Percentiles rank a stretch among this genome's conserved stretches.
These are phyloP conservation scores for Eimeria praecox DNA, from an alignment of 169 alveolate species.

Conservation along the genomic window DNA sequence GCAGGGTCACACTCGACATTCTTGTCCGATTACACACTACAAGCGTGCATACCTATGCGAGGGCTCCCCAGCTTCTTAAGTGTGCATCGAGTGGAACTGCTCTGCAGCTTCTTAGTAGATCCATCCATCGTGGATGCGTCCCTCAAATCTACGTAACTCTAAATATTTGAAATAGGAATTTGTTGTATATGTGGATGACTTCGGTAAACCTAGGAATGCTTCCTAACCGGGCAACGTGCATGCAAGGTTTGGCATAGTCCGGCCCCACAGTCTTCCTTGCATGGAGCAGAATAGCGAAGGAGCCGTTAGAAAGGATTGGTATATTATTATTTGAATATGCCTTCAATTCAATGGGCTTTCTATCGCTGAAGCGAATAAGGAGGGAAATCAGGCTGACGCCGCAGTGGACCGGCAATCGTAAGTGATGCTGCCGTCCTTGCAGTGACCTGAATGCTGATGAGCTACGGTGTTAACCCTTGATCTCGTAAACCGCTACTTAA, in stretches of 20 bases:
- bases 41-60: neutral
- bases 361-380: neutral
- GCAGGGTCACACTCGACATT: neutral
- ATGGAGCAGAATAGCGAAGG: neutral
- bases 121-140: neutral
- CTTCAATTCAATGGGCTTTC: neutral
- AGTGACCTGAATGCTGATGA: neutral
- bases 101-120: neutral
- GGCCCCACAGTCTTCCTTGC: constrained; percentile 25
- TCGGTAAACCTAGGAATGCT: neutral
- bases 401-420: neutral
- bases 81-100: neutral
- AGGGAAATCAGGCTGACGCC: neutral
- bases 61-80: neutral
- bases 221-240: neutral
- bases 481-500: neutral
- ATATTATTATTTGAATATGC: neutral
- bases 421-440: neutral
- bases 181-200: neutral
- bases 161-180: neutral
- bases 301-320: neutral
- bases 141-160: neutral
- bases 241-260: constrained; percentile 11
- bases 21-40: too few relatives aligned
- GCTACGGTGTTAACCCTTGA: neutral